phyloP scores from a whole-genome alignment of 257 asterid species.

The Scutellaria minor region DNA sequence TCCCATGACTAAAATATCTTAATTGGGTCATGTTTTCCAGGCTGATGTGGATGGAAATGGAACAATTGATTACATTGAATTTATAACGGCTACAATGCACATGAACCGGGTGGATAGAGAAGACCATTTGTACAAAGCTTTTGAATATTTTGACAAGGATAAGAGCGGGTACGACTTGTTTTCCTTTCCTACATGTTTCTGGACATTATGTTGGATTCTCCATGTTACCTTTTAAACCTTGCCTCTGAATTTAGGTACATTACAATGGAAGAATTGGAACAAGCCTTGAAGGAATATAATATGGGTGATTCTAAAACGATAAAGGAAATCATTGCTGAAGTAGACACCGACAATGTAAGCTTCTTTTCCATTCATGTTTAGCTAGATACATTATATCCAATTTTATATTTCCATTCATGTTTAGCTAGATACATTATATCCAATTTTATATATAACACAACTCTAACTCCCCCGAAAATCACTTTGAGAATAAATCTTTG shows the following conservation, averaged over 20 bases:
- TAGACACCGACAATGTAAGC: conserved; percentile 77
- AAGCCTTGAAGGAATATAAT: conserved; percentile 73
- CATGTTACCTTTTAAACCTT: conserved; percentile 32
- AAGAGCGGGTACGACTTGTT: conserved; percentile 75
- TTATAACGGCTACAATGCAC: conserved; percentile 94
- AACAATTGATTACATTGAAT: conserved; percentile 82
- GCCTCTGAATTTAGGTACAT: conserved; percentile 58
- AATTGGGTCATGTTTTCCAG: conserved; percentile 42
- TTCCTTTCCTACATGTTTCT: conserved; percentile 13
- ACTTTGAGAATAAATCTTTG: neutral
- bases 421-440: neutral
- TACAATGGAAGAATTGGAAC: conserved; percentile 85
- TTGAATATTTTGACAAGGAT: conserved; percentile 91
- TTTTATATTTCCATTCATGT: conserved; percentile 15
- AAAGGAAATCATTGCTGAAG: conserved; percentile 91
- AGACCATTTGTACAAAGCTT: conserved; percentile 84
- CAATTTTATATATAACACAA: neutral
- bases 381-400: too few relatives aligned
- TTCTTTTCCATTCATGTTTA: conserved; percentile 22
- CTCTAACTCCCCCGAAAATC: too few relatives aligned
- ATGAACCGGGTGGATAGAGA: conserved; percentile 91
- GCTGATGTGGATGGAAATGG: conserved; percentile 96
- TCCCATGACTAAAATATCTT: neutral
- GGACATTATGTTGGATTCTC: conserved; percentile 13
- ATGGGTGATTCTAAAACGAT: conserved; percentile 87